Evolutionary conservation across 495 filamentous ascomycete genomes (phyloP).

Genomic region (Neurospora sp.): DNA sequence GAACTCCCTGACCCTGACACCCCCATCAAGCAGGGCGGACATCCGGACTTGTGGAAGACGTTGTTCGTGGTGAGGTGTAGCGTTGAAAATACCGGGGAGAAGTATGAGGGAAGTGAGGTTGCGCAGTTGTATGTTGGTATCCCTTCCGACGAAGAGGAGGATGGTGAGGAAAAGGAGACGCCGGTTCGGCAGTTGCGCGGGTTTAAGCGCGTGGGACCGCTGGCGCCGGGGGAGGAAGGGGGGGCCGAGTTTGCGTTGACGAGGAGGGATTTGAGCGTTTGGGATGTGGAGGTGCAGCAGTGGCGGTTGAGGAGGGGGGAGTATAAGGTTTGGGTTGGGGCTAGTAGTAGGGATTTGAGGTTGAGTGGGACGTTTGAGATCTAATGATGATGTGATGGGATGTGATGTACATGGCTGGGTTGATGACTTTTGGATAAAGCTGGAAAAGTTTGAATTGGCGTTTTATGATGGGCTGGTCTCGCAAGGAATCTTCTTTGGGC

Average conservation of each 20-base stretch:
- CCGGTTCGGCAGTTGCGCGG: constrained; percentile 46
- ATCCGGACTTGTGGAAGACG: constrained; percentile 60
- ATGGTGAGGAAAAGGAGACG: constrained; percentile 9
- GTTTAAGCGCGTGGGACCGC: constrained; percentile 39
- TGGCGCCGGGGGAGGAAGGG: constrained; percentile 30
- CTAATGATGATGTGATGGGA: constrained; percentile 2
- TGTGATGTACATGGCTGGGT: neutral
- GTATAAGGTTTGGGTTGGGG: constrained; percentile 35
- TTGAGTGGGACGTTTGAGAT: neutral
- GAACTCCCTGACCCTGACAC: constrained; percentile 11
- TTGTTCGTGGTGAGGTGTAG: constrained; percentile 45
- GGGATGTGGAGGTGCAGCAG: constrained; percentile 70
- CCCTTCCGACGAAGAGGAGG: constrained; percentile 7
- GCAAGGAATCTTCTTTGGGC: neutral
- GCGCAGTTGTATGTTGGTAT: constrained; percentile 49
- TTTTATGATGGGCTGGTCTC: neutral
- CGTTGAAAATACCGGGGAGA: constrained; percentile 56
- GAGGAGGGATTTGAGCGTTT: constrained; percentile 59
- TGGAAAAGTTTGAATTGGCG: neutral
- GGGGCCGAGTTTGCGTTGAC: constrained; percentile 38
- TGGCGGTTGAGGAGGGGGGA: constrained; percentile 57
- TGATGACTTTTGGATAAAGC: neutral
- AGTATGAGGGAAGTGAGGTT: constrained; percentile 43
- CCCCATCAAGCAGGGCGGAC: constrained; percentile 44
- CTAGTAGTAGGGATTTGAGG: constrained; percentile 40